Percentiles rank a stretch among this genome's conserved stretches.
These are phyloP conservation scores for Colletotrichum scovillei DNA, from an alignment of 2,329 filamentous ascomycete species.

Conservation along the genomic window DNA sequence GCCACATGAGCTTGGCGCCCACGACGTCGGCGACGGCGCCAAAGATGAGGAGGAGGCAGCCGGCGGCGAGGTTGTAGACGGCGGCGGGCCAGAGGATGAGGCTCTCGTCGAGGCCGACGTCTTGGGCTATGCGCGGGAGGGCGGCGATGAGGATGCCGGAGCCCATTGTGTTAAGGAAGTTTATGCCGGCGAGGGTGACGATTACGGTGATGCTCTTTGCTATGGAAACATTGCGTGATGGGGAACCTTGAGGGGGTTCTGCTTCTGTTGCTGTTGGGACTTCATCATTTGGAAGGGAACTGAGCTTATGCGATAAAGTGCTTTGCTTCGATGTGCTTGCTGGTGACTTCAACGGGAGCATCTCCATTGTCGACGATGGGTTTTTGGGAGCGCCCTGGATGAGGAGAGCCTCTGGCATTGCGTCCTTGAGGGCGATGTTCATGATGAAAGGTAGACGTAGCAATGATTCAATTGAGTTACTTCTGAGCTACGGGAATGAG, in stretches of 20 bases:
- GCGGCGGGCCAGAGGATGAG: slow-evolving; percentile 48
- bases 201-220: slow-evolving; percentile 44
- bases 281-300: background rate
- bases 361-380: background rate
- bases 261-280: background rate
- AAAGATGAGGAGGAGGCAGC: slow-evolving; percentile 48
- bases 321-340: background rate
- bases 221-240: slow-evolving; percentile 39
- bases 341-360: background rate
- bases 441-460: background rate
- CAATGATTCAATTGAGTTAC: too few species aligned
- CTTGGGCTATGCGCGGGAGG: slow-evolving; percentile 50
- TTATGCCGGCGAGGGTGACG: slow-evolving; percentile 46
- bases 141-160: slow-evolving; percentile 51
- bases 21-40: slow-evolving; percentile 51
- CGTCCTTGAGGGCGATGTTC: background rate
- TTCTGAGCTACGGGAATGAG: too few species aligned
- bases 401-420: slow-evolving; percentile 3
- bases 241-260: background rate
- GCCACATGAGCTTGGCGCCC: slow-evolving; percentile 47
- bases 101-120: slow-evolving; percentile 44
- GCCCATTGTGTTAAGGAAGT: slow-evolving; percentile 49
- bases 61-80: slow-evolving; percentile 43
- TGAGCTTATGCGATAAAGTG: background rate
- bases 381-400: background rate